Evolutionary conservation across 208 protist genomes (phyloP).

Genomic region (Perkinsela sp.): DNA sequence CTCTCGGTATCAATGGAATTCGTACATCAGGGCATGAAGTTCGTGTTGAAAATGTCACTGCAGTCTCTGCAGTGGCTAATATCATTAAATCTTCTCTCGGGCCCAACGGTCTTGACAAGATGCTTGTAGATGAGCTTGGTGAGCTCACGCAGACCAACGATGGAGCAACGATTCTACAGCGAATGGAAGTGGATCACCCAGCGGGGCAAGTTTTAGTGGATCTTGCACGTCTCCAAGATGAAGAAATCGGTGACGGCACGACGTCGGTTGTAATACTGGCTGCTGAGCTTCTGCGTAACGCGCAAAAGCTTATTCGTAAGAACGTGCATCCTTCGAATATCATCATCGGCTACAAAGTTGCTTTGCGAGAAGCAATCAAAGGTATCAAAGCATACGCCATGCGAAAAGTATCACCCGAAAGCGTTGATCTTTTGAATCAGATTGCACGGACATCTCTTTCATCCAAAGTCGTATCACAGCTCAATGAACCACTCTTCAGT

Average conservation of each 20-base stretch:
- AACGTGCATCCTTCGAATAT: constrained; percentile 95
- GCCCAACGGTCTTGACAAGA: constrained; percentile 98
- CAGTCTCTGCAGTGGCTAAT: constrained; percentile 84
- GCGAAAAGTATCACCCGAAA: constrained; percentile 50
- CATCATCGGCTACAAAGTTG: constrained; percentile 93
- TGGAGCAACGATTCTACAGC: constrained; percentile 83
- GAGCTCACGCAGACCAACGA: constrained; percentile 98
- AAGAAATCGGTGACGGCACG: constrained; percentile 96
- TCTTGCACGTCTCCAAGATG: constrained; percentile 93
- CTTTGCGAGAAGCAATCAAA: constrained; percentile 72
- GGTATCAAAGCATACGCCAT: constrained; percentile 74
- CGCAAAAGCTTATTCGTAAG: constrained; percentile 80
- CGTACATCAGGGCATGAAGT: constrained; percentile 77
- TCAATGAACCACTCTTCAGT: constrained; percentile 84
- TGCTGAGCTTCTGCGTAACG: constrained; percentile 90
- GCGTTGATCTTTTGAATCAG: constrained; percentile 79
- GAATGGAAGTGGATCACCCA: constrained; percentile 74
- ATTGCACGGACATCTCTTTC: constrained; percentile 94
- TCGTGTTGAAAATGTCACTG: constrained; percentile 86
- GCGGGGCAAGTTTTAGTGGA: constrained; percentile 88
- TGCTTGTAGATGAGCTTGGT: constrained; percentile 98
- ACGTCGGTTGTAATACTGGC: constrained; percentile 97
- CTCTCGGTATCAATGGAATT: constrained; percentile 74
- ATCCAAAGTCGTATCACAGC: constrained; percentile 90
- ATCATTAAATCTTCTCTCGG: constrained; percentile 97